Conservation (phyloP, 139 green algal species). For the Ettlia oleoabundans region DNA sequence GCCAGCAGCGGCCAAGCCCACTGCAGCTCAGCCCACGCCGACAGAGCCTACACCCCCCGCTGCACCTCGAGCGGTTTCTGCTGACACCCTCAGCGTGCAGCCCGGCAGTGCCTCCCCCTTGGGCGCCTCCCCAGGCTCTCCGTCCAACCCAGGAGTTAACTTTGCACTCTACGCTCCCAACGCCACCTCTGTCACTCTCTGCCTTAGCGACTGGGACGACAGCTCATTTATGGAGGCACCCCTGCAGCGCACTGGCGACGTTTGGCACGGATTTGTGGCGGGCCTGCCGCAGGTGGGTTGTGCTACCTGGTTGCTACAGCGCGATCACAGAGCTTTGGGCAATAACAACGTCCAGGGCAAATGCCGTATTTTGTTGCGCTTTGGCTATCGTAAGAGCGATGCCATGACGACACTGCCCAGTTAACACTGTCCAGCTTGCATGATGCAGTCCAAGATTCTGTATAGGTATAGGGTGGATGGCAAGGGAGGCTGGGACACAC, state of each 20-base stretch:
- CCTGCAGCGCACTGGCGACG: slow-evolving; percentile 56
- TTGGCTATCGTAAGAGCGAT: no score
- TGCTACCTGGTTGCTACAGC: no score
- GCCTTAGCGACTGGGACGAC: slow-evolving; percentile 61
- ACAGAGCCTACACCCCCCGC: neutral
- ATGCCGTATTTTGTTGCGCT: no score
- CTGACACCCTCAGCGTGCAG: neutral
- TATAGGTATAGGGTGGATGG: slow-evolving; percentile 81
- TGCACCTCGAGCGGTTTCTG: no score
- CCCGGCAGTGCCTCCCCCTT: slow-evolving; percentile 60
- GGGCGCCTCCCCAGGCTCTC: slow-evolving; percentile 65
- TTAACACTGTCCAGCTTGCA: no score
- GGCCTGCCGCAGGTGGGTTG: slow-evolving; percentile 55
- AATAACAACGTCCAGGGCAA: no score
- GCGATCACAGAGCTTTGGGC: no score
- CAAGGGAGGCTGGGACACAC: slow-evolving; percentile 81
- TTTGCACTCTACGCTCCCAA: slow-evolving; percentile 80
- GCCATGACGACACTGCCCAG: no score
- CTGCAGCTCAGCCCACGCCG: no score
- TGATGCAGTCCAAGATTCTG: slow-evolving; percentile 55
- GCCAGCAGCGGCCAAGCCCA: neutral
- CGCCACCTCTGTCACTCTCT: slow-evolving; percentile 72
- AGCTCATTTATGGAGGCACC: slow-evolving; percentile 52
- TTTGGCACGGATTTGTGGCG: slow-evolving; percentile 80
- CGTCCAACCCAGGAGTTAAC: slow-evolving; percentile 64